Base-by-base conservation (phyloP, 768 basidiomycete species). In the Mycena leptocephala region DNA sequence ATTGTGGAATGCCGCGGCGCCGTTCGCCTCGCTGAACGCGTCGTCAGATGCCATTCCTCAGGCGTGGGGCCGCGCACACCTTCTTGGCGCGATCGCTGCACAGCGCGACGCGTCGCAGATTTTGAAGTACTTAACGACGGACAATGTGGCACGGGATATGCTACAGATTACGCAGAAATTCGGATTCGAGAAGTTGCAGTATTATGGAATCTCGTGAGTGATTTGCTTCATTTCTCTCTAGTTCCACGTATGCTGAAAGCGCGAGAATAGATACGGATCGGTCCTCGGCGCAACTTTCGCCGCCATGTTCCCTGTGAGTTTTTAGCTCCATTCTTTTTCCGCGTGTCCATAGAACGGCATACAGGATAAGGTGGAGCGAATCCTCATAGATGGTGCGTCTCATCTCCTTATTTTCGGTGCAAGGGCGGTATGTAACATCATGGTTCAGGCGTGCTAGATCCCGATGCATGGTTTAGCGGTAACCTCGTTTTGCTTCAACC, bases 71-170 rank as follows among this genome's bases (percentile, higher is more conserved):
- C 82, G 82, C 10, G 81, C 83, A 16, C 78, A 81, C 68, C 75
- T 86, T 51, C 63, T 80, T 20, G 84, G 85, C 5, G 76, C 80
- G 58, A 78, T 87, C 26, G 87, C 86, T n/a, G 78, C 76, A 22
- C 82, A 85, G 51, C 79, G 80, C 28, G 84, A 86, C 35, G 56
- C 79, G n/a, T 83, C 82, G 5, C 79, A 37, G 1, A 72, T 79
- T 35, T 67, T 86, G 41, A 70, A 72, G 13, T 83, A 84, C 62
- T 83, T 87, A 20, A 86, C 83, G 55, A 87, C 87, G 8, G 87
- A 87, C 35, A 82, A 85, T 59, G 85, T 84, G 11, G 87, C 86
- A 13, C 80, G 82, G 2, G 87, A 88, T 71, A 88, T 88, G 87
- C 69, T 87, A 30, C 65, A 66, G 8, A 87, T 88, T 59, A 80